phyloP scores from a whole-genome alignment of 2,329 filamentous ascomycete genomes.

The Lasiodiplodia sp. region DNA sequence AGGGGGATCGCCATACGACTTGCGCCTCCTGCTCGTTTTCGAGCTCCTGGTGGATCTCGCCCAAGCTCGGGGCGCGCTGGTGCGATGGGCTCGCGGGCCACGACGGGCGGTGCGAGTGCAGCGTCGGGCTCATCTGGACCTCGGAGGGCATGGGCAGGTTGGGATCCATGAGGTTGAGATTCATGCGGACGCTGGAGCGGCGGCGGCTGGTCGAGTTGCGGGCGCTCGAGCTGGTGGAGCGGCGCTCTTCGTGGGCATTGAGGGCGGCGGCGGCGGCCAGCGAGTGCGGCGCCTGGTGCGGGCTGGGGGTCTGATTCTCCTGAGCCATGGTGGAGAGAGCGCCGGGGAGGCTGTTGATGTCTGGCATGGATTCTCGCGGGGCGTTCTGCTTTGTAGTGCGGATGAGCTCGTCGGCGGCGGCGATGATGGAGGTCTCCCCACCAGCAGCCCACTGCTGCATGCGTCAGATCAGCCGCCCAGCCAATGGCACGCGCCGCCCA shows the following conservation, averaged over 20 bases:
- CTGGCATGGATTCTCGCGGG: constrained; percentile 52
- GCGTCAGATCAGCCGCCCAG: constrained; percentile 21
- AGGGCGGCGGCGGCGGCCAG: constrained; percentile 79
- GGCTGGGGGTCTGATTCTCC: constrained; percentile 19
- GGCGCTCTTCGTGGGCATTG: constrained; percentile 74
- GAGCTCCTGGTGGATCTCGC: constrained; percentile 79
- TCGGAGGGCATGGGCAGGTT: constrained; percentile 72
- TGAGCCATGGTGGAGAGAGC: constrained; percentile 46
- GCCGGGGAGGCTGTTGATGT: constrained; percentile 68
- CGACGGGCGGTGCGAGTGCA: constrained; percentile 36
- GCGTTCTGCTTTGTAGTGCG: constrained; percentile 14
- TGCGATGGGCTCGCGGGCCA: constrained; percentile 65
- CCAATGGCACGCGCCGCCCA: background rate
- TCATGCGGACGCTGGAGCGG: constrained; percentile 74
- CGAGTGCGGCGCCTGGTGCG: constrained; percentile 56
- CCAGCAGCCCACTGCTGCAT: constrained; percentile 24
- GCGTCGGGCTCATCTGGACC: constrained; percentile 61
- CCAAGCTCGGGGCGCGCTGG: constrained; percentile 73
- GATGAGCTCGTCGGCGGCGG: background rate
- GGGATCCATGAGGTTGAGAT: constrained; percentile 76
- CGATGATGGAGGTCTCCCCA: constrained; percentile 23
- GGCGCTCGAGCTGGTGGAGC: constrained; percentile 61
- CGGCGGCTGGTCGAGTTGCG: constrained; percentile 57
- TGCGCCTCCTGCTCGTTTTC: constrained; percentile 82
- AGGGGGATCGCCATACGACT: constrained; percentile 61